Evolutionary conservation across 176 grass and related monocot species (phyloP).

Genomic region (Thalia dealbata): DNA sequence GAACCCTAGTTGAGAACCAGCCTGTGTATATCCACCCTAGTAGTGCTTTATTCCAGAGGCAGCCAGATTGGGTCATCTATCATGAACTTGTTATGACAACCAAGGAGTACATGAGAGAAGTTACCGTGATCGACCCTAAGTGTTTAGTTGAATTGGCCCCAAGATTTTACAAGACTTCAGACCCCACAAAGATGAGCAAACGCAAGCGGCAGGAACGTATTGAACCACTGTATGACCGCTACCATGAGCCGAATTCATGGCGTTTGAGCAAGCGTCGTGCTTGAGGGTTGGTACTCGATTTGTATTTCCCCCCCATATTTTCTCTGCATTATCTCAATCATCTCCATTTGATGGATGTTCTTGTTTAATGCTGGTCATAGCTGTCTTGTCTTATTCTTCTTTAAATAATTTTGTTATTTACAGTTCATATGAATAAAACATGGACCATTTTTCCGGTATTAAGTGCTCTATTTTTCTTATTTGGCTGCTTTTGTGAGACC

Average conservation of each 20-base stretch:
- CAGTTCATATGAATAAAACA: too few species aligned
- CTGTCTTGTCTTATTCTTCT: too few species aligned
- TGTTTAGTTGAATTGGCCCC: slow-evolving; percentile 73
- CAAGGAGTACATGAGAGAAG: slow-evolving; percentile 87
- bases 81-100: slow-evolving; percentile 89
- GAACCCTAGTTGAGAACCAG: slow-evolving; percentile 84
- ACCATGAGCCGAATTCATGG: slow-evolving; percentile 92
- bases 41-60: slow-evolving; percentile 78
- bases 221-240: slow-evolving; percentile 77
- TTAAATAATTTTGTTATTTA: too few species aligned
- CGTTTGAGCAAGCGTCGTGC: slow-evolving; percentile 87
- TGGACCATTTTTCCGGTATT: too few species aligned
- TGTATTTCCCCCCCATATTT: not conserved
- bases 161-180: slow-evolving; percentile 64
- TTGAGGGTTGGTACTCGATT: slow-evolving; percentile 22
- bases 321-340: too few species aligned
- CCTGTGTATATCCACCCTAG: slow-evolving; percentile 84
- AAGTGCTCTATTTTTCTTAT: too few species aligned
- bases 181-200: slow-evolving; percentile 89
- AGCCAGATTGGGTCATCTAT: slow-evolving; percentile 90
- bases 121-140: slow-evolving; percentile 68
- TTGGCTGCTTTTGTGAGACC: too few species aligned
- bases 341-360: too few species aligned
- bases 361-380: too few species aligned
- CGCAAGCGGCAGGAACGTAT: slow-evolving; percentile 83